Evolutionary conservation across 768 basidiomycete genomes (phyloP), one percentile per base, ranked within the genome.

Genomic region (Calocera viscosa): DNA sequence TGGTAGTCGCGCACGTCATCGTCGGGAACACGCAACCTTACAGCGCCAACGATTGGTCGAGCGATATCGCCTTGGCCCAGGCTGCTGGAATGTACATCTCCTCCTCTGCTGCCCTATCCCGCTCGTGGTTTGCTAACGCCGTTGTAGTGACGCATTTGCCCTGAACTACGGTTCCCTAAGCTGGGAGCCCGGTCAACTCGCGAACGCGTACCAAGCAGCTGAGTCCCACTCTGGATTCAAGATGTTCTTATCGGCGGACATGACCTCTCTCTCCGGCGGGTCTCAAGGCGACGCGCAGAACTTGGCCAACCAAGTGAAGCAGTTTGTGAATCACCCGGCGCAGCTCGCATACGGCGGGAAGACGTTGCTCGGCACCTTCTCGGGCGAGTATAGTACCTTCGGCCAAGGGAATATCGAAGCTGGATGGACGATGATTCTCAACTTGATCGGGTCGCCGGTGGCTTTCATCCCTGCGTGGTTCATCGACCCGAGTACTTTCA

Each of bases 91-190:
- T 67, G 66, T 67, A 34, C 11, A 14, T 32, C 7, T 34, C 32
- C 22, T 7, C 24, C 7, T 1, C 5, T 60, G 8, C 53, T 26
- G 10, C 5, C 16, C 39, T 11, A 28, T 24, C 39, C 22, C 35
- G 22, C 8, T 33, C 22, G 33, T 28, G 17, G 22, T 28, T 30
- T 60, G 5, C n/a, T 16, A 19, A 63, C n/a, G n/a, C n/a, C n/a
- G n/a, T n/a, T n/a, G 74, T 43, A 76, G 76, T 68, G 74, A 77
- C 64, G 76, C 75, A 41, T 77, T 77, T 69, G 75, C 76, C 22
- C 69, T 76, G 64, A 77, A 77, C 73, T 68, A 76, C 41, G 76
- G 76, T 2, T 71, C 72, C 43, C 75, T 75, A 53, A 75, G 69
- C 14, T 78, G 76, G 76, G 74, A 76, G 64, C 49, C 71, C 35